A percentile compares a stretch with the other conserved stretches of the same genome.
phyloP scores from a whole-genome alignment of 2,329 filamentous ascomycete species.

The Exophiala bonariae region DNA sequence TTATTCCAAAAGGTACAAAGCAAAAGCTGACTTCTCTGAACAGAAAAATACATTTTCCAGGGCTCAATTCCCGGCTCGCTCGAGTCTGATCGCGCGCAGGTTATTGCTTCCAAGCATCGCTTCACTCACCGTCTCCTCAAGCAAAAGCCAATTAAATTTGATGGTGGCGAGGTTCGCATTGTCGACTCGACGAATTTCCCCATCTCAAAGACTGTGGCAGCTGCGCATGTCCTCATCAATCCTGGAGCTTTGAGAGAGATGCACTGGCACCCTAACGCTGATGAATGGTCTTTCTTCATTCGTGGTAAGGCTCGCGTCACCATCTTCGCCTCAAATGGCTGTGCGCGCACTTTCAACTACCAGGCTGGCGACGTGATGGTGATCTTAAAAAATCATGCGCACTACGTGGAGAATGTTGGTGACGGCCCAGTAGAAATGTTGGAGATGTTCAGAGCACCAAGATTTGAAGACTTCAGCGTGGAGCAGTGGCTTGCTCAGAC shows the following conservation, averaged over 20 bases:
- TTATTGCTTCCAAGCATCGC: conserved; percentile 66
- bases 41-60: conserved; percentile 75
- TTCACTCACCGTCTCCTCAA: conserved; percentile 73
- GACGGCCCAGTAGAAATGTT: conserved; percentile 75
- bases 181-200: conserved; percentile 73
- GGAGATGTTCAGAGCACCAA: conserved; percentile 71
- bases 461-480: conserved; percentile 72
- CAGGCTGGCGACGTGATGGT: conserved; percentile 73
- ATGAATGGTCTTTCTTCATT: conserved; percentile 82
- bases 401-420: conserved; percentile 81
- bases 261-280: conserved; percentile 79
- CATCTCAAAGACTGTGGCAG: conserved; percentile 70
- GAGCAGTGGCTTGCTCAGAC: conserved; percentile 77
- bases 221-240: conserved; percentile 69
- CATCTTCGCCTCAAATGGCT: conserved; percentile 69
- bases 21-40: conserved; percentile 1
- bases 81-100: conserved; percentile 55
- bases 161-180: conserved; percentile 71
- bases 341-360: conserved; percentile 75
- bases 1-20: too few species aligned
- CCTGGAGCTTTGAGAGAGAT: conserved; percentile 74
- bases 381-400: conserved; percentile 73
- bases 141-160: conserved; percentile 64
- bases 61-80: conserved; percentile 65
- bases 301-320: conserved; percentile 70